phyloP scores from a whole-genome alignment of 305 asterid genomes.

The Ruellia speciosa region DNA sequence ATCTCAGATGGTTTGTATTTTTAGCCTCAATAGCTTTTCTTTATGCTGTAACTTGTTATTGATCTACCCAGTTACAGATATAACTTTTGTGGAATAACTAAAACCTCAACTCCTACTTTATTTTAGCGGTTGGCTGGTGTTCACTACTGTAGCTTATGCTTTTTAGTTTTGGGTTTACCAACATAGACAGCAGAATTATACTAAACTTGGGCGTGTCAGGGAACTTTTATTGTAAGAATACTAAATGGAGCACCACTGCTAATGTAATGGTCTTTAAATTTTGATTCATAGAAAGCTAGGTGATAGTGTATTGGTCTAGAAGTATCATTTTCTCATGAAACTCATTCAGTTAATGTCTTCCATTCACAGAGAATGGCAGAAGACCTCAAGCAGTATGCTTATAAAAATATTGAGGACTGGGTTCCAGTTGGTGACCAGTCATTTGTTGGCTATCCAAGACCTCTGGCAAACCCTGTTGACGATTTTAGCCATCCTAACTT shows the following conservation, averaged over 20 bases:
- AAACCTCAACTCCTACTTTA: not conserved
- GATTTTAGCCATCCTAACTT: constrained; percentile 27
- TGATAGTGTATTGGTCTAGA: not conserved
- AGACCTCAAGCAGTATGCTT: constrained; percentile 37
- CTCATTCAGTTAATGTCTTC: constrained; percentile 21
- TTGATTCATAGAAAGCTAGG: not conserved
- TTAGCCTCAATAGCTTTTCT: constrained; percentile 1
- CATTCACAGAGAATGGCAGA: constrained; percentile 50
- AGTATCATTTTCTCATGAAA: not conserved
- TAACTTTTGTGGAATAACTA: not conserved
- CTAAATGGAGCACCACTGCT: not conserved
- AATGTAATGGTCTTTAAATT: not conserved
- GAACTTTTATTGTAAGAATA: not conserved
- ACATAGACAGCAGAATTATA: not conserved
- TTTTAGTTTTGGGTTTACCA: not conserved
- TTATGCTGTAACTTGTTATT: not conserved
- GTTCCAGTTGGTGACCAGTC: constrained; percentile 36
- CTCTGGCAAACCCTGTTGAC: constrained; percentile 27
- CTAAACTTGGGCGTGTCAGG: not conserved
- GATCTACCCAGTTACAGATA: not conserved
- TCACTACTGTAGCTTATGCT: too few relatives aligned
- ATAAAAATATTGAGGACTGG: constrained; percentile 34
- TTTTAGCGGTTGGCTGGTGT: too few relatives aligned
- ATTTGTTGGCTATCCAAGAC: constrained; percentile 30
- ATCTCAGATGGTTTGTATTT: constrained; percentile 52